These are phyloP conservation scores for Solanum tarijense DNA, from an alignment of 257 asterid species.

Conservation along the genomic window DNA sequence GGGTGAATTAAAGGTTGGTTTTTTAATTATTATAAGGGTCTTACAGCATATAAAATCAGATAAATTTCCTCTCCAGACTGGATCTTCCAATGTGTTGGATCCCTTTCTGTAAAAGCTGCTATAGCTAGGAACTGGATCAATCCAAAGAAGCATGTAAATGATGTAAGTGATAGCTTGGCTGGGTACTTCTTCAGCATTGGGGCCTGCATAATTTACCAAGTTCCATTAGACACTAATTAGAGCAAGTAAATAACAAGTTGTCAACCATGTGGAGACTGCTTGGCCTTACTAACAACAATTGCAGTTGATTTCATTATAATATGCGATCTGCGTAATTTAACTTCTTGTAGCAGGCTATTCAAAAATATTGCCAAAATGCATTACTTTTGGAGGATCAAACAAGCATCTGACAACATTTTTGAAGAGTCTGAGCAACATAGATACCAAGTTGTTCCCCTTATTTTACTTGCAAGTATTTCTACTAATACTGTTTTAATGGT, in stretches of 20 bases:
- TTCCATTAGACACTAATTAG: background rate
- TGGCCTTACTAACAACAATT: background rate
- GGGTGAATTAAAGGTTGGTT: background rate
- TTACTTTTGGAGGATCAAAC: background rate
- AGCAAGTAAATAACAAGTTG: background rate
- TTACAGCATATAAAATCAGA: slow-evolving; percentile 77
- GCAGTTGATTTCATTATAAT: background rate
- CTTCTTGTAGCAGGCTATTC: background rate
- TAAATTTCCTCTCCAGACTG: slow-evolving; percentile 54
- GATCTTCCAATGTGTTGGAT: slow-evolving; percentile 58
- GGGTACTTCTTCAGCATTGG: slow-evolving; percentile 82
- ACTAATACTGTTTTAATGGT: background rate
- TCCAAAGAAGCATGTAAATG: slow-evolving; percentile 80
- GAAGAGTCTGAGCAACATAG: background rate
- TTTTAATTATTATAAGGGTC: background rate
- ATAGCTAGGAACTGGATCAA: slow-evolving; percentile 60
- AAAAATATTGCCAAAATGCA: background rate
- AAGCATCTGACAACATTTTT: background rate
- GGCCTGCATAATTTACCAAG: slow-evolving; percentile 35
- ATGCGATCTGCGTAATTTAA: background rate
- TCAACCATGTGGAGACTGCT: background rate
- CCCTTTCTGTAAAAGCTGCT: slow-evolving; percentile 74
- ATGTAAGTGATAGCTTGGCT: slow-evolving; percentile 76
- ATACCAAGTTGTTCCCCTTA: background rate
- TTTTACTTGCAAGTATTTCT: background rate